Percentiles rank a stretch among this genome's conserved stretches.
These are phyloP conservation scores for Russula sp. DNA, from an alignment of 768 basidiomycete species.

Conservation along the genomic window DNA sequence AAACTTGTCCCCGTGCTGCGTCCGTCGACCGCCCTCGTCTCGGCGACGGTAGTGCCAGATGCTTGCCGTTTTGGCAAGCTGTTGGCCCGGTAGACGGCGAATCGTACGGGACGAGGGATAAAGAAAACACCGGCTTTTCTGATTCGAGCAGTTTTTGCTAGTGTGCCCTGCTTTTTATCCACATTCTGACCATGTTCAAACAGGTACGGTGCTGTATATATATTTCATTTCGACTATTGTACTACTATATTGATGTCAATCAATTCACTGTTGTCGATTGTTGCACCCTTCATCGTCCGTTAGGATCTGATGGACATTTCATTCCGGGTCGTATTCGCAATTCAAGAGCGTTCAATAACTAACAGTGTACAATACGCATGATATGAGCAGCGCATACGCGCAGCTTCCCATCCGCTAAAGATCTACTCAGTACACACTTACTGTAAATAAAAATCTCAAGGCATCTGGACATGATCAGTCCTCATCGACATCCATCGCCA, in stretches of 20 bases:
- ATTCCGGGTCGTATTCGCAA: too few relatives aligned
- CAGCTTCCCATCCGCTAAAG: neutral
- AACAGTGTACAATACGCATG: slow-evolving; percentile 4
- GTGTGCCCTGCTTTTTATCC: neutral
- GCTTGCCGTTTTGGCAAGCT: slow-evolving; percentile 17
- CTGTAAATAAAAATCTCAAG: neutral
- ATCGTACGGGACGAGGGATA: slow-evolving; percentile 5
- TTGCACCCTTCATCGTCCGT: neutral
- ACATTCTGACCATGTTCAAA: neutral
- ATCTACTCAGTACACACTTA: slow-evolving; percentile 6
- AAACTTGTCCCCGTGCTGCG: slow-evolving; percentile 6
- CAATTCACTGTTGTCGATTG: neutral
- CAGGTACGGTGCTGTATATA: neutral
- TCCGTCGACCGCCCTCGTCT: slow-evolving; percentile 10
- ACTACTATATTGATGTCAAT: neutral
- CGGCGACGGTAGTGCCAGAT: slow-evolving; percentile 3
- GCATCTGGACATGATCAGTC: neutral
- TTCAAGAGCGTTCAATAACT: neutral
- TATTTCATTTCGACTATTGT: neutral
- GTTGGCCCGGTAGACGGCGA: slow-evolving; percentile 8
- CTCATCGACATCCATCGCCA: slow-evolving; percentile 20
- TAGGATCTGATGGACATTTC: too few relatives aligned
- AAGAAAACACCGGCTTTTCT: slow-evolving; percentile 23
- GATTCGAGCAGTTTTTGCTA: slow-evolving; percentile 2
- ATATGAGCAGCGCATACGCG: neutral